Conservation (phyloP, 169 alveolate genomes). For the Condylostoma magnum region DNA sequence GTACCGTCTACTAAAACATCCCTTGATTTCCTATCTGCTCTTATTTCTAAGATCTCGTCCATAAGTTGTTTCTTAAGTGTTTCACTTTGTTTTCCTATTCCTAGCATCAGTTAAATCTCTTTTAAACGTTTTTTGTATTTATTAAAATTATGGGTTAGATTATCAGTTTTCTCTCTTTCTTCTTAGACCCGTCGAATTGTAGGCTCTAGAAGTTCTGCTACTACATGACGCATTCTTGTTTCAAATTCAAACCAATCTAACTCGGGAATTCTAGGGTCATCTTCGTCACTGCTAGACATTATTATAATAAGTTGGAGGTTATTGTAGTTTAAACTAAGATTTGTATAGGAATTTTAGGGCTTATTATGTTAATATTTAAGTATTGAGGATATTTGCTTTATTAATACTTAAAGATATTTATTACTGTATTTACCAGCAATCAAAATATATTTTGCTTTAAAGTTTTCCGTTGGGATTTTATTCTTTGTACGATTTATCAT, state of each 20-base stretch:
- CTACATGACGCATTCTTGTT: constrained; percentile 49
- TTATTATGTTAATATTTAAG: too few relatives aligned
- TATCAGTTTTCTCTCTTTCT: constrained; percentile 34
- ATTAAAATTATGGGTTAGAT: not conserved
- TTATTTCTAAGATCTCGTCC: not conserved
- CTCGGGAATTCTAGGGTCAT: too few relatives aligned
- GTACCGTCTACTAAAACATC: not conserved
- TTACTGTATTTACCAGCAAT: too few relatives aligned
- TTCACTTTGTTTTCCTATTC: constrained; percentile 6
- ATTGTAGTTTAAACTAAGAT: too few relatives aligned
- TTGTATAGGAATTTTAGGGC: too few relatives aligned
- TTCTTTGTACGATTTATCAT: too few relatives aligned
- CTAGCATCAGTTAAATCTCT: not conserved
- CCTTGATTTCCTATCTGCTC: not conserved
- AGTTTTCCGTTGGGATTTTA: too few relatives aligned
- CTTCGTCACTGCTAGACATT: too few relatives aligned
- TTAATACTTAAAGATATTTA: too few relatives aligned
- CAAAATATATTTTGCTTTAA: too few relatives aligned
- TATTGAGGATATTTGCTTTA: too few relatives aligned
- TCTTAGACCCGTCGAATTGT: constrained; percentile 45
- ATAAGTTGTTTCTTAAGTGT: not conserved
- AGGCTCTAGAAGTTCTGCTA: constrained; percentile 50
- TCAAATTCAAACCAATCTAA: constrained; percentile 55
- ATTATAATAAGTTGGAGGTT: too few relatives aligned
- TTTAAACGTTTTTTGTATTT: not conserved